Conservation (phyloP, 2,329 filamentous ascomycete species). For the Pseudogymnoascus sp. region DNA sequence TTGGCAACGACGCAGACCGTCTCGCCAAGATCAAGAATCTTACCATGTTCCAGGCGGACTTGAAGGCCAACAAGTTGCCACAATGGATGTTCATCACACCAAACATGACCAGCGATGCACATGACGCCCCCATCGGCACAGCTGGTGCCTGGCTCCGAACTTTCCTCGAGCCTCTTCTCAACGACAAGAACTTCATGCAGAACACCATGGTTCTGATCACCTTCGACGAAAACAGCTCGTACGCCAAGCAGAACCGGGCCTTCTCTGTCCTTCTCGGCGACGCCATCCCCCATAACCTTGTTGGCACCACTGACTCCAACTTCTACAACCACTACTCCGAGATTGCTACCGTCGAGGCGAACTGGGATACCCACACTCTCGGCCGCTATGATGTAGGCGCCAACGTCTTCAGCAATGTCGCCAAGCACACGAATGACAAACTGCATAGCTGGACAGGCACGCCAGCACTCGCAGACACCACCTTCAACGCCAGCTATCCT, state of each 20-base stretch:
- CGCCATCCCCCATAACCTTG: slow-evolving; percentile 55
- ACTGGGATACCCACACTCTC: slow-evolving; percentile 63
- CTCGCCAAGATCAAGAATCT: slow-evolving; percentile 69
- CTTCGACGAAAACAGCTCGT: slow-evolving; percentile 73
- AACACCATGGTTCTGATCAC: slow-evolving; percentile 70
- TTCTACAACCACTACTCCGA: slow-evolving; percentile 71
- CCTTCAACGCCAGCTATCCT: slow-evolving; percentile 39
- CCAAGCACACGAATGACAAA: slow-evolving; percentile 51
- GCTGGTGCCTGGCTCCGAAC: slow-evolving; percentile 60
- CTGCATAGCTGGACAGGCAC: slow-evolving; percentile 24
- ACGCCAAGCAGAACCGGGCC: slow-evolving; percentile 60
- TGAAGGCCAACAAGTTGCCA: slow-evolving; percentile 55
- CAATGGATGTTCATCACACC: slow-evolving; percentile 68
- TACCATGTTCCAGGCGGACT: slow-evolving; percentile 60
- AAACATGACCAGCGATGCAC: slow-evolving; percentile 70
- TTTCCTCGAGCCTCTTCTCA: slow-evolving; percentile 65
- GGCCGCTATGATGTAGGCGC: slow-evolving; percentile 67
- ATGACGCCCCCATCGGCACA: slow-evolving; percentile 64
- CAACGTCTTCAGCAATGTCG: slow-evolving; percentile 60
- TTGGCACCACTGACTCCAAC: slow-evolving; percentile 60
- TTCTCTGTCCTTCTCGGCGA: slow-evolving; percentile 68
- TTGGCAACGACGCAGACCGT: slow-evolving; percentile 52
- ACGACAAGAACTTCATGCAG: slow-evolving; percentile 64
- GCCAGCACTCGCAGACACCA: slow-evolving; percentile 30
- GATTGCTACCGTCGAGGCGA: slow-evolving; percentile 59